Percentiles rank a stretch among this genome's conserved stretches.
phyloP scores from a whole-genome alignment of 225 moss, liverwort and hornwort genomes.

The Sphagnum tenellum region DNA sequence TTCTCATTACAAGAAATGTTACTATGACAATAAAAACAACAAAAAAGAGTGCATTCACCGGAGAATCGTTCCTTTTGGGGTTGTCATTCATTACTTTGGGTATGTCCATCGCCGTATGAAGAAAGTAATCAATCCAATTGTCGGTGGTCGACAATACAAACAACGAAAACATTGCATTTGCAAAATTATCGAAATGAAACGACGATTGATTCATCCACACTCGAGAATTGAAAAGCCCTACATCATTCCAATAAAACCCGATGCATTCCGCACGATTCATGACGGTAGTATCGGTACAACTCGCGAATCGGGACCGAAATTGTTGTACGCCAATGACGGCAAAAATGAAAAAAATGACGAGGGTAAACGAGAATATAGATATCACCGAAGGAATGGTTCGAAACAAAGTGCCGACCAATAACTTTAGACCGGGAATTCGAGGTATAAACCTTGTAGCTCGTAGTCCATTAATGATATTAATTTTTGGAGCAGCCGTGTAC shows the following conservation, averaged over 20 bases:
- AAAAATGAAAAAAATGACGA: constrained; percentile 71
- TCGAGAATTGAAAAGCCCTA: constrained; percentile 42
- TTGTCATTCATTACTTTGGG: constrained; percentile 33
- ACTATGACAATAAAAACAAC: constrained; percentile 55
- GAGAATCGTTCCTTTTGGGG: constrained; percentile 31
- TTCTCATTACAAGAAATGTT: constrained; percentile 56
- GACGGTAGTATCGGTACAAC: constrained; percentile 34
- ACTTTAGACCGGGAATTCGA: constrained; percentile 48
- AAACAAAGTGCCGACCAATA: constrained; percentile 34
- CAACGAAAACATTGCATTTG: constrained; percentile 66
- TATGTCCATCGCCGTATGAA: constrained; percentile 45
- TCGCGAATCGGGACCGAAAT: constrained; percentile 50
- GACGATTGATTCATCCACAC: constrained; percentile 52
- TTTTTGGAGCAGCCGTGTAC: constrained; percentile 10
- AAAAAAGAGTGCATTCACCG: constrained; percentile 35
- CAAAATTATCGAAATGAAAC: constrained; percentile 76
- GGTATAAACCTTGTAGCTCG: constrained; percentile 58
- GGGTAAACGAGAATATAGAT: constrained; percentile 62
- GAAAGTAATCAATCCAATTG: constrained; percentile 61
- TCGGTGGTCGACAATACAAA: constrained; percentile 83
- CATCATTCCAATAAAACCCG: constrained; percentile 34
- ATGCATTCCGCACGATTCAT: constrained; percentile 53
- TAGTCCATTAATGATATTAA: constrained; percentile 38
- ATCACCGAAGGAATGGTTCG: constrained; percentile 59
- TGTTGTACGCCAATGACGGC: constrained; percentile 80